Base-by-base conservation (phyloP, 78 protist species). In the Dictyostelium purpureum region DNA sequence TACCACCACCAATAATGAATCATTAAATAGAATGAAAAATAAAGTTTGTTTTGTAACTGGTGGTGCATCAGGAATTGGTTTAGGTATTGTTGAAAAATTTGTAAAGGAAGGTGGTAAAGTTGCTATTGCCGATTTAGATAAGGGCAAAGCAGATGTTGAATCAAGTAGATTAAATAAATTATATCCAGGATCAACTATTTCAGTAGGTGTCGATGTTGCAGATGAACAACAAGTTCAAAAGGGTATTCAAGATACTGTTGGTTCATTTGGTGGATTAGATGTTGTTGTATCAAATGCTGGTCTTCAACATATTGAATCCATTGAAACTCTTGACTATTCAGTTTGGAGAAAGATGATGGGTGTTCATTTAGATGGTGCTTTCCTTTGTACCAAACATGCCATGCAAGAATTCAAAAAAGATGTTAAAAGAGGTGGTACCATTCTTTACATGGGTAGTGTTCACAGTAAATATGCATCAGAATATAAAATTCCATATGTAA, bases 361-460 rank as follows among this genome's bases (percentile, higher is more conserved):
- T 1, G 83, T 95, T 26, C 88, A 95, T 87, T 28, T 95, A 31
- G 95, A 95, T 31, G 97, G 97, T 51, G 26, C 85, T 1, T 95
- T 95, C 77, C 77, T 95, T 26, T 85, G 94, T 26, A 69, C 95
- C 11, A 77, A 81, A 28, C 42, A 92, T n/a, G 95, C 52, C 4
- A 43, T 95, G 47, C 40, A 42, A 28, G 35, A 95, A 43, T 78
- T 91, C 47, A 89, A 75, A 43, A 83, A 67, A 57, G 94, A 89
- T 38, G 37, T 26, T 18, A 21, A 24, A 11, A 73, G 81, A 49
- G 88, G 94, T 35, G 96, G 94, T 37, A 38, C 90, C 9, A 80
- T 95, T 21, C 40, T 95, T 16, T 87, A 85, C n/a, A 95, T 77
- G 59, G 94, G 96, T 19, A 61, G 85, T n/a, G 93, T 95, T 2